Evolutionary conservation across 2,329 filamentous ascomycete genomes (phyloP), one percentile per base, ranked within the genome.

Genomic region (Botrytis medusae): DNA sequence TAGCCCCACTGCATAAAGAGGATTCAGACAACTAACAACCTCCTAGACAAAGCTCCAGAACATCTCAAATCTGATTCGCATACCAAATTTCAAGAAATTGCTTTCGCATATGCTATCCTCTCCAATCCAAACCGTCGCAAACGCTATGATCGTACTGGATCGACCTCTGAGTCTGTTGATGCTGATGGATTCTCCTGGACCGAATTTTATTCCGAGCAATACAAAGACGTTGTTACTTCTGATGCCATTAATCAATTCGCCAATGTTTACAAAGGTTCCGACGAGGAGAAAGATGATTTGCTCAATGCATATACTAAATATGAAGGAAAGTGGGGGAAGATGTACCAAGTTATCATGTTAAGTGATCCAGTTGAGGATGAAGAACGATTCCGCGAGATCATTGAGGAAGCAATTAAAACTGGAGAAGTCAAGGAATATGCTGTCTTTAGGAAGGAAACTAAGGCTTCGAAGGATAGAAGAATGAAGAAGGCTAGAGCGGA

Each of bases 101-200:
- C 95, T 37, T 95, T 98, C 79, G 95, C 96, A 70, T 97, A 98
- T 81, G 95, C 94, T 48, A 89, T 99, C 68, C 92, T 99, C 51
- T 97, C 93, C 46, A 93, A 98, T 78, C 87, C 92, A 34, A 86
- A 87, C 32, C 90, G 96, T 71, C 92, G 96, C 77, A 90, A 90
- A 78, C 92, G 93, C 74, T 99, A 97, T 84, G 95, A 99, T 81
- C 86, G 88, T 71, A 98, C 95, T 0, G 96, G 96, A 72, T 96
- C 92, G 72, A 98, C 95, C 0, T 90, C 93, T 18, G 95, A 98
- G 80, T 91, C 90, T 14, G 88, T 97, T 34, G 87, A 91, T 46
- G 92, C 94, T 80, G 91, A 93, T 74, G 92, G 91, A 71, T 99
- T 98, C 84, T 89, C 93, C 85, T 99, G 96, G 96, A 86, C 89